These are phyloP conservation scores for Teunomyces funiuensis DNA, from an alignment of 805 yeast genomes.

Conservation along the genomic window DNA sequence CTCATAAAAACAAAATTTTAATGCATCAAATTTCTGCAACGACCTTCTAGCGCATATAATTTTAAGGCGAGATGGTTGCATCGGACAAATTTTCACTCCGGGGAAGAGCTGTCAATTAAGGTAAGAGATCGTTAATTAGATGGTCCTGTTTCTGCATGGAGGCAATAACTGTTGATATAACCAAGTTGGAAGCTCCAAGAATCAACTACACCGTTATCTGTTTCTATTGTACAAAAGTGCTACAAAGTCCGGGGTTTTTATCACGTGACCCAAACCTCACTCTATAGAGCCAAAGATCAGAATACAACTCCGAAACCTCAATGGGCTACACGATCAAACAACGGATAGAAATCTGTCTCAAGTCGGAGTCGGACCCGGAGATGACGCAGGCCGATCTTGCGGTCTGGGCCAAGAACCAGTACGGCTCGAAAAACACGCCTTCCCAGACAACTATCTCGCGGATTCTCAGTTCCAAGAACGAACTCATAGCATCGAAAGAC, in stretches of 20 bases:
- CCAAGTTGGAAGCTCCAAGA: too few species aligned
- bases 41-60: not conserved
- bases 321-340: conserved; percentile 64
- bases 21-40: not conserved
- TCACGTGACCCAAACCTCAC: not conserved
- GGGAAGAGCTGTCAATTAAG: too few species aligned
- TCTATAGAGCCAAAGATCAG: not conserved
- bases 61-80: too few species aligned
- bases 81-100: too few species aligned
- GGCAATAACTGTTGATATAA: too few species aligned
- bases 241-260: not conserved
- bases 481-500: conserved; percentile 48
- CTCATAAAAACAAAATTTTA: not conserved
- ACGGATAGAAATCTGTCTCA: conserved; percentile 64
- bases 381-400: conserved; percentile 70
- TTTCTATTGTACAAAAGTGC: not conserved
- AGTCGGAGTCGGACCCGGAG: conserved; percentile 64
- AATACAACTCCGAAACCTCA: too few species aligned
- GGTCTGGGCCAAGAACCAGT: conserved; percentile 58
- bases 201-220: not conserved
- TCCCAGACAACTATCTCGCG: conserved; percentile 69
- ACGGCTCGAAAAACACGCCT: conserved; percentile 53
- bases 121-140: too few species aligned
- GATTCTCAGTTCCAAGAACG: conserved; percentile 56
- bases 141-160: too few species aligned